These are phyloP conservation scores for Endocarpon pusillum DNA, from an alignment of 495 filamentous ascomycete genomes.

Conservation along the genomic window DNA sequence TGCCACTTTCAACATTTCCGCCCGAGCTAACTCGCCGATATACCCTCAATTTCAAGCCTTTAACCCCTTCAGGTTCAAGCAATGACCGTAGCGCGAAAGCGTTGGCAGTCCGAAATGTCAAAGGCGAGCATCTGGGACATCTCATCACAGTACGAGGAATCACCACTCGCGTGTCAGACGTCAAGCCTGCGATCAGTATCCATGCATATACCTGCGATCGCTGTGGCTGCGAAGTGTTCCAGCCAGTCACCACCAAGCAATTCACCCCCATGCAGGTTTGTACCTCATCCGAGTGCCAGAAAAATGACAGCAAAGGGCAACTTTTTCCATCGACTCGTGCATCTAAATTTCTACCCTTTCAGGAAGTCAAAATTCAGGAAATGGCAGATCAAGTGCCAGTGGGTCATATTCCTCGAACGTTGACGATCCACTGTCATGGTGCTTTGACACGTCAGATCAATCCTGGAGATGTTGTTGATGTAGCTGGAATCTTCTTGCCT, in stretches of 20 bases:
- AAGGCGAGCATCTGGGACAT: conserved; percentile 78
- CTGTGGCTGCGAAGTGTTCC: conserved; percentile 94
- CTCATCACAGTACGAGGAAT: conserved; percentile 93
- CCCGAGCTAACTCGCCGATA: conserved; percentile 85
- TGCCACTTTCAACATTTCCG: conserved; percentile 51
- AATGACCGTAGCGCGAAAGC: conserved; percentile 52
- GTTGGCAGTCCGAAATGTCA: conserved; percentile 79
- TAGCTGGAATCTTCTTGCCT: conserved; percentile 88
- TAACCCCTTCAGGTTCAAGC: conserved; percentile 50
- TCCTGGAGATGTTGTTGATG: conserved; percentile 84
- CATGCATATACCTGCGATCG: conserved; percentile 95
- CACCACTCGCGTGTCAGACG: conserved; percentile 86
- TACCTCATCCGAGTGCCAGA: conserved; percentile 70
- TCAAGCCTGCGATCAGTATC: conserved; percentile 92
- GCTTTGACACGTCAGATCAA: conserved; percentile 69
- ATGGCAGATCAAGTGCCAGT: conserved; percentile 97
- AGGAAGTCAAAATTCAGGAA: conserved; percentile 97
- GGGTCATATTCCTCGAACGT: conserved; percentile 80
- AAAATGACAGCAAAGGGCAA: conserved; percentile 83
- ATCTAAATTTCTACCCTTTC: conserved; percentile 93
- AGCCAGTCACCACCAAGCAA: conserved; percentile 81
- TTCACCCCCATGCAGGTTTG: conserved; percentile 75
- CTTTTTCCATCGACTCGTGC: conserved; percentile 84
- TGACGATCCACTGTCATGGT: conserved; percentile 83
- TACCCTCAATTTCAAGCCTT: conserved; percentile 86